phyloP scores from a whole-genome alignment of 306 rosid species.

The Alnus glutinosa region DNA sequence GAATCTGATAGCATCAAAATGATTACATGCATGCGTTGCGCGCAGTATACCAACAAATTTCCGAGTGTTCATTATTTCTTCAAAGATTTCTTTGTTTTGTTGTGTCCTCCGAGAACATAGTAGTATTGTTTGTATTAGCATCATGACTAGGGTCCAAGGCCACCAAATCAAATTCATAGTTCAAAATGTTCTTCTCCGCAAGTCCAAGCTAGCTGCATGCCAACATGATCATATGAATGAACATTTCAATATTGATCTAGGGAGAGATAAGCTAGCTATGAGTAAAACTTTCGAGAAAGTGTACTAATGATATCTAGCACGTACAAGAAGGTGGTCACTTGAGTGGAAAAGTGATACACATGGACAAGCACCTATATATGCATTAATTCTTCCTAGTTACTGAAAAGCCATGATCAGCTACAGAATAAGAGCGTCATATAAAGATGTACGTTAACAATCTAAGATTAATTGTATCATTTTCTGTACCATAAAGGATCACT shows the following conservation, averaged over 20 bases:
- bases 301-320: neutral
- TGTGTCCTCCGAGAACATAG: conserved; percentile 86
- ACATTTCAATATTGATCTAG: neutral
- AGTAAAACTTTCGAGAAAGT: neutral
- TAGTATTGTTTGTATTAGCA: conserved; percentile 83
- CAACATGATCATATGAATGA: conserved; percentile 24
- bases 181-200: conserved; percentile 78
- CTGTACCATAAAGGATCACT: too few relatives aligned
- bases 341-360: neutral
- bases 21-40: too few relatives aligned
- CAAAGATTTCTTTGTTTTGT: too few relatives aligned
- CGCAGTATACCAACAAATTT: too few relatives aligned
- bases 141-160: conserved; percentile 89
- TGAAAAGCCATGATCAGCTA: neutral
- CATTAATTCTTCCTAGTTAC: neutral
- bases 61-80: too few relatives aligned
- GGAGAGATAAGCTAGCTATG: conserved; percentile 9
- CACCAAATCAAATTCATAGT: conserved; percentile 72
- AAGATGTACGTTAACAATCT: conserved; percentile 10
- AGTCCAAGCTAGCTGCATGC: conserved; percentile 99
- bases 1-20: conserved; percentile 1
- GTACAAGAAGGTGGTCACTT: neutral
- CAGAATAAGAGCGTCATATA: conserved; percentile 4
- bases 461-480: neutral
- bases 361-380: neutral